Evolutionary conservation across 1,139 yeast species (phyloP).

Genomic region (Pichia sp.): DNA sequence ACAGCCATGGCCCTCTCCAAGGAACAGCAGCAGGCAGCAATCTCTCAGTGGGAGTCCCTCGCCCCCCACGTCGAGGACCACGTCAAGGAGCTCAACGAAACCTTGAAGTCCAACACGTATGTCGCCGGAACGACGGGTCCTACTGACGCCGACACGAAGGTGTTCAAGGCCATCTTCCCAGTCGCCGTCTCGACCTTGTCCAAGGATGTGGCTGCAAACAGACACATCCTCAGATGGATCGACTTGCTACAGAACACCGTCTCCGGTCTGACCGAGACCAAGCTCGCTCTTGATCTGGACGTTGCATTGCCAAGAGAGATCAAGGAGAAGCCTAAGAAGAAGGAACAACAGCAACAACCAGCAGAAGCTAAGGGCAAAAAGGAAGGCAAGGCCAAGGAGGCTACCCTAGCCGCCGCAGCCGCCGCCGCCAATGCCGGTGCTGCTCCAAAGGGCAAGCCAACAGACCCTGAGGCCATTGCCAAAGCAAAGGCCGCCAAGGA

Average conservation of each 20-base stretch:
- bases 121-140: constrained; percentile 58
- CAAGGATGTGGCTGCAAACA: constrained; percentile 51
- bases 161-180: constrained; percentile 64
- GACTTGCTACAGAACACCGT: constrained; percentile 74
- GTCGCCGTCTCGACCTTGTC: constrained; percentile 36
- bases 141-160: constrained; percentile 61
- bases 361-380: constrained; percentile 28
- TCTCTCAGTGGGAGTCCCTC: constrained; percentile 76
- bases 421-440: background rate
- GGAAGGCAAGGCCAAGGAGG: constrained; percentile 38
- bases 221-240: constrained; percentile 90
- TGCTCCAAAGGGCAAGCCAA: constrained; percentile 22
- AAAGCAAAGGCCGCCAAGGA: constrained; percentile 36
- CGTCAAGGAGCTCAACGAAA: constrained; percentile 56
- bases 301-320: constrained; percentile 66
- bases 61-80: constrained; percentile 51
- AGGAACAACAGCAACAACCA: constrained; percentile 15
- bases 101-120: constrained; percentile 66
- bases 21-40: constrained; percentile 60
- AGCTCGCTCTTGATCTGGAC: constrained; percentile 53
- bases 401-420: constrained; percentile 9
- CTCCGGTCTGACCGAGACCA: constrained; percentile 50
- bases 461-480: constrained; percentile 23
- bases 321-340: constrained; percentile 48
- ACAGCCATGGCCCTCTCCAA: constrained; percentile 15